phyloP scores from a whole-genome alignment of 495 filamentous ascomycete genomes.

The Pseudoneurospora amorphoporcata region DNA sequence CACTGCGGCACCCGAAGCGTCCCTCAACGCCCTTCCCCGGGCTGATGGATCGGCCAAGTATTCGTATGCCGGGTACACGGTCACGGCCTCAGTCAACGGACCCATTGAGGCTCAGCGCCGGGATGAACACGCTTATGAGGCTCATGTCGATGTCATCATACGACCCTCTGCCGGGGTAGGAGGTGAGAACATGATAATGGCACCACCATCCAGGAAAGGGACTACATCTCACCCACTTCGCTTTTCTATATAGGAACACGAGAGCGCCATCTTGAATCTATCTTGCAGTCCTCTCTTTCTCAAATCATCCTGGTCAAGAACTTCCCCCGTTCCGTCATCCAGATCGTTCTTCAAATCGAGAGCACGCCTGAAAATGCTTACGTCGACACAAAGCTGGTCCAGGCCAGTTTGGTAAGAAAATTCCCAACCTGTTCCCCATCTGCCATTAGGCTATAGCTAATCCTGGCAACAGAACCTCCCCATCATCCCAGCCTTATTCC shows the following conservation, averaged over 20 bases:
- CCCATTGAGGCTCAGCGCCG: conserved; percentile 83
- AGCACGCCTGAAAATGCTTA: conserved; percentile 45
- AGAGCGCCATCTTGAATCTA: conserved; percentile 64
- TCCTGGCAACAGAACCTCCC: conserved; percentile 50
- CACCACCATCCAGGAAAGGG: conserved; percentile 7
- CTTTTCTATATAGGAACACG: conserved; percentile 42
- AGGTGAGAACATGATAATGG: conserved; percentile 45
- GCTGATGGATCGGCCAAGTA: conserved; percentile 85
- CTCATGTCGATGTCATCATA: conserved; percentile 80
- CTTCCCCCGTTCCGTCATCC: conserved; percentile 58
- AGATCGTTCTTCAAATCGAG: conserved; percentile 56
- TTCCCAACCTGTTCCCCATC: conserved; percentile 7
- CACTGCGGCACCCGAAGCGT: conserved; percentile 33
- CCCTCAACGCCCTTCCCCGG: conserved; percentile 51
- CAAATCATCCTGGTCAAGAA: conserved; percentile 58
- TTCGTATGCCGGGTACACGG: conserved; percentile 62
- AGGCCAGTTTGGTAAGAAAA: conserved; percentile 36
- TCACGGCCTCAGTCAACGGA: conserved; percentile 80
- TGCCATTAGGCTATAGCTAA: background rate
- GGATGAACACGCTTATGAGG: conserved; percentile 83
- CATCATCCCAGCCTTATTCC: conserved; percentile 63
- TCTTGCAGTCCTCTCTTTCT: conserved; percentile 55
- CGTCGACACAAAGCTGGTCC: conserved; percentile 39
- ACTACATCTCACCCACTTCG: conserved; percentile 29
- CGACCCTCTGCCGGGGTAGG: conserved; percentile 77